These are phyloP conservation scores for Corymbia citriodora DNA, from an alignment of 441 rosid genomes.

Conservation along the genomic window DNA sequence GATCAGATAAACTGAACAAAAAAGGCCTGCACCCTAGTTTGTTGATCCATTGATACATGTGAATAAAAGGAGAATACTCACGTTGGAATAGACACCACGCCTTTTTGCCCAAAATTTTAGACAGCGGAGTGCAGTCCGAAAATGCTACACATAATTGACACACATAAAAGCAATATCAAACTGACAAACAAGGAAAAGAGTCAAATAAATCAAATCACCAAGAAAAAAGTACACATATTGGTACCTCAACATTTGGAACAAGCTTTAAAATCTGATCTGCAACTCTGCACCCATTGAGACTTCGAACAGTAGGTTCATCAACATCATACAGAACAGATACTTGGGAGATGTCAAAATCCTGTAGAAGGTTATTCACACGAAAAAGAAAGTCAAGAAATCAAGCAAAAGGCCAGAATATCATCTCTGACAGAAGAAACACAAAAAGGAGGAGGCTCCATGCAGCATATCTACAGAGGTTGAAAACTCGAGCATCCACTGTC, in stretches of 20 bases:
- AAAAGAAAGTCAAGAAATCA: neutral
- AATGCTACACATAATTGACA: conserved; percentile 38
- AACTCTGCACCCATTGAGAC: conserved; percentile 98
- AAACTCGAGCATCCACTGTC: neutral
- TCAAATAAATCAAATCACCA: neutral
- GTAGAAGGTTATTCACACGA: conserved; percentile 3
- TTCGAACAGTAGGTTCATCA: conserved; percentile 91
- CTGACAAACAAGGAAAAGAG: neutral
- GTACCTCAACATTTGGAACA: conserved; percentile 84
- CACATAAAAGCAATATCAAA: neutral
- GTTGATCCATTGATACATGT: neutral
- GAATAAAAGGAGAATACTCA: conserved; percentile 13
- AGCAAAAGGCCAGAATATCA: neutral
- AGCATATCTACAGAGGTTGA: neutral
- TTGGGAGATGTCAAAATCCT: conserved; percentile 86
- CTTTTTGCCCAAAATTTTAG: conserved; percentile 89
- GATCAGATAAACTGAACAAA: neutral
- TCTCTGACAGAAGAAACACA: neutral
- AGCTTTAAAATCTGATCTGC: conserved; percentile 95
- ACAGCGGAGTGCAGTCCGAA: conserved; percentile 73
- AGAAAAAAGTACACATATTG: neutral
- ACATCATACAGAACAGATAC: conserved; percentile 57
- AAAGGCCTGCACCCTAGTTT: neutral
- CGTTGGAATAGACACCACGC: conserved; percentile 86
- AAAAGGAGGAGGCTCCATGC: neutral